Percentiles rank a stretch among this genome's conserved stretches.
Evolutionary conservation across 1,284 basidiomycete species (phyloP).

Genomic region (Sporisorium sorghi): DNA sequence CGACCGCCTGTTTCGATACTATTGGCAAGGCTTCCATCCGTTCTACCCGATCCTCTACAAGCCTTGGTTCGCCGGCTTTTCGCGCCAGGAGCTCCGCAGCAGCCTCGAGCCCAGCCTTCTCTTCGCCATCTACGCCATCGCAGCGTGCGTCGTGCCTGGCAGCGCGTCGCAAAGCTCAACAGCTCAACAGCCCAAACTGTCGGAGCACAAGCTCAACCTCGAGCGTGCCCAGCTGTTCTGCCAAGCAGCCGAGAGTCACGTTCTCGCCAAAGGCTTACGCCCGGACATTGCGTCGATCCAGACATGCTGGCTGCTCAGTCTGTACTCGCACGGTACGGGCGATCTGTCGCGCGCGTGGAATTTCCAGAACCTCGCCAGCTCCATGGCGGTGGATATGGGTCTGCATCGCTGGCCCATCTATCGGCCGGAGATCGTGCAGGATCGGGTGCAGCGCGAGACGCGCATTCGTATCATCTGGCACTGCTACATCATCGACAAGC

Average conservation of each 20-base stretch:
- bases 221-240: constrained; percentile 48
- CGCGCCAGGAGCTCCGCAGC: constrained; percentile 44
- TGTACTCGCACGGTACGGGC: constrained; percentile 71
- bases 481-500: constrained; percentile 71
- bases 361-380: constrained; percentile 69
- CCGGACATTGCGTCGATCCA: constrained; percentile 65
- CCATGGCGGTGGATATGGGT: constrained; percentile 71
- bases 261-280: constrained; percentile 53
- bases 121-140: constrained; percentile 60
- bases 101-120: constrained; percentile 51
- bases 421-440: constrained; percentile 52
- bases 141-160: constrained; percentile 50
- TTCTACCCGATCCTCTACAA: constrained; percentile 65
- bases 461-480: constrained; percentile 71
- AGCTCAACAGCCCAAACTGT: not conserved
- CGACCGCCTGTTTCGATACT: constrained; percentile 54
- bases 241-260: constrained; percentile 49
- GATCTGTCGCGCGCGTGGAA: constrained; percentile 70
- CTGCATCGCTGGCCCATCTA: constrained; percentile 68
- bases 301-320: constrained; percentile 69
- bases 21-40: constrained; percentile 62
- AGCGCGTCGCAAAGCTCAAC: constrained; percentile 9
- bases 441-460: constrained; percentile 65
- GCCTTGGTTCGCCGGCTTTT: constrained; percentile 51
- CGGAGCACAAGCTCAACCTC: constrained; percentile 27